Percentiles rank a stretch among this genome's conserved stretches.
Conservation (phyloP, 140 eudicot species). For the Anethum foeniculum region DNA sequence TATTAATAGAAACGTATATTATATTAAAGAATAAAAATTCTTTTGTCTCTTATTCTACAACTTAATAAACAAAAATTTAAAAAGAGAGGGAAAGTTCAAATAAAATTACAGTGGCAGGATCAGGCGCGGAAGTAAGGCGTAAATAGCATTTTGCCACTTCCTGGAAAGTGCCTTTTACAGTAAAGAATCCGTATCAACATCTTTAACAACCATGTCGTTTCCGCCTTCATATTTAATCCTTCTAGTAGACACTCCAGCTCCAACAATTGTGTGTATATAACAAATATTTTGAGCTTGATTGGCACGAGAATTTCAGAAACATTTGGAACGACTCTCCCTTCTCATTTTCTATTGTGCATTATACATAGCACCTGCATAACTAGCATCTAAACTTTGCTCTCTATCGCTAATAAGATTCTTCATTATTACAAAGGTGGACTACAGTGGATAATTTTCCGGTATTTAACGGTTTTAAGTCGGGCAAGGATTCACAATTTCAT, state of each 20-base stretch:
- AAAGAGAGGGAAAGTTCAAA: background rate
- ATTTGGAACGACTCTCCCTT: slow-evolving; percentile 80
- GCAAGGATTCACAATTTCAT: background rate
- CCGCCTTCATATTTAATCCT: slow-evolving; percentile 22
- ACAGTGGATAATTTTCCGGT: background rate
- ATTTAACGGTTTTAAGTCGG: background rate
- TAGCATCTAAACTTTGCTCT: slow-evolving; percentile 55
- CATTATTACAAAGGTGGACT: background rate
- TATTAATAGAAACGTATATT: background rate
- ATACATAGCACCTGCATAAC: slow-evolving; percentile 54
- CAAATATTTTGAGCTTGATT: slow-evolving; percentile 29
- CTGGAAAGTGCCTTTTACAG: slow-evolving; percentile 88
- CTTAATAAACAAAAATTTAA: background rate
- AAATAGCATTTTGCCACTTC: slow-evolving; percentile 86
- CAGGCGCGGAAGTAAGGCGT: slow-evolving; percentile 95
- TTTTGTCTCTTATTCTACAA: background rate
- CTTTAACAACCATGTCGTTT: slow-evolving; percentile 69
- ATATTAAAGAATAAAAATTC: background rate
- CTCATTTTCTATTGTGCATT: slow-evolving; percentile 69
- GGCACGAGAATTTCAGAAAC: slow-evolving; percentile 65
- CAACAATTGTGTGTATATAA: slow-evolving; percentile 31
- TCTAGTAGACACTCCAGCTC: slow-evolving; percentile 45
- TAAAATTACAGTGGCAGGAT: slow-evolving; percentile 77
- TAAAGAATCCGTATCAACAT: slow-evolving; percentile 82
- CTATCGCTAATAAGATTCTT: slow-evolving; percentile 44